phyloP scores from a whole-genome alignment of 176 grass and related monocot species.

The Tuctoria greenei region DNA sequence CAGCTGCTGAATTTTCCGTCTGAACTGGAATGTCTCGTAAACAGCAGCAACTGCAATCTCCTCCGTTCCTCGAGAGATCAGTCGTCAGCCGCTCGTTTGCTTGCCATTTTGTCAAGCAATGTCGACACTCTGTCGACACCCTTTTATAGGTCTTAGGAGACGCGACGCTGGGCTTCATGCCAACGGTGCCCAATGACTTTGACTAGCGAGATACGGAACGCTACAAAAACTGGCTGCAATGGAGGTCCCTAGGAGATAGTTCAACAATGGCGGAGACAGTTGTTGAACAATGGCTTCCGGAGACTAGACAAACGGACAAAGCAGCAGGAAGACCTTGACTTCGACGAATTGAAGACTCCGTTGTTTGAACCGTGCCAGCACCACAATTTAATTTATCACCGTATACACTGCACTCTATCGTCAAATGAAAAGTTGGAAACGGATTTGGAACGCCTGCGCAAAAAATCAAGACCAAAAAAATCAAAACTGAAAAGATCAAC shows the following conservation, averaged over 20 bases:
- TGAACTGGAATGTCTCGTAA: neutral
- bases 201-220: neutral
- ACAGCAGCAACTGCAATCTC: neutral
- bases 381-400: neutral
- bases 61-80: neutral
- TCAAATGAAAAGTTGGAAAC: too few relatives aligned
- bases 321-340: neutral
- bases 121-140: slow-evolving; percentile 17
- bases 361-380: neutral
- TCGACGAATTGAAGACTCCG: neutral
- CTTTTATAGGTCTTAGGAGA: neutral
- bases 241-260: neutral
- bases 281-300: neutral
- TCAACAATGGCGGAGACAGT: neutral
- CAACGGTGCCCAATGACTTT: neutral
- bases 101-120: neutral
- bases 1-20: neutral
- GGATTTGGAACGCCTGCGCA: too few relatives aligned
- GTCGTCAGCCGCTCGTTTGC: neutral
- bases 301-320: neutral
- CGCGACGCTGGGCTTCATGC: neutral
- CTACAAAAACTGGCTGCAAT: neutral
- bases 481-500: too few relatives aligned
- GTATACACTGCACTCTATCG: too few relatives aligned
- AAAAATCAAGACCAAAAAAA: too few relatives aligned